Conservation (phyloP, 2,329 filamentous ascomycete genomes). For the Capronia coronata region DNA sequence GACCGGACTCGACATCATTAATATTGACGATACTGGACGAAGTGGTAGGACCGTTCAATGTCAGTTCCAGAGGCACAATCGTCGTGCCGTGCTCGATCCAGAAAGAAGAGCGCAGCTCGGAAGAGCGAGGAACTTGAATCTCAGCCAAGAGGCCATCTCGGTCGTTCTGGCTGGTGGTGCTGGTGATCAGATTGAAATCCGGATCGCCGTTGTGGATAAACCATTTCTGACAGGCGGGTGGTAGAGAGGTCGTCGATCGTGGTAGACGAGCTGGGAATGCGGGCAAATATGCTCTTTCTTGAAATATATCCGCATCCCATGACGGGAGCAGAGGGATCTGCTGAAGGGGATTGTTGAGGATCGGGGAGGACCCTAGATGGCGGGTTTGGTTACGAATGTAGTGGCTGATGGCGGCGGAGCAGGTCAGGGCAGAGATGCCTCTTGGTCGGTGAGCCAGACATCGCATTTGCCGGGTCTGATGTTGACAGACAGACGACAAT, state of each 20-base stretch:
- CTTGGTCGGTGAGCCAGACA: conserved; percentile 3
- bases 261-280: conserved; percentile 50
- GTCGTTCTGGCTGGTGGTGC: neutral
- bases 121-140: conserved; percentile 13
- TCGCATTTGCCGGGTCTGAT: conserved; percentile 10
- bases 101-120: conserved; percentile 21
- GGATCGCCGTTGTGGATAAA: conserved; percentile 38
- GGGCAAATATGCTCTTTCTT: conserved; percentile 47
- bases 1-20: too few species aligned
- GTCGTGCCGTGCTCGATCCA: conserved; percentile 40
- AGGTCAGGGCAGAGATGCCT: conserved; percentile 3
- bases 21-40: too few species aligned
- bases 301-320: conserved; percentile 45
- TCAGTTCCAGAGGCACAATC: conserved; percentile 56
- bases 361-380: neutral
- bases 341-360: neutral
- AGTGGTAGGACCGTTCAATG: too few species aligned
- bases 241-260: conserved; percentile 36
- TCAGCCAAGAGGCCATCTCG: neutral
- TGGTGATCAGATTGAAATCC: conserved; percentile 1
- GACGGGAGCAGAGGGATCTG: conserved; percentile 30
- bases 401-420: neutral
- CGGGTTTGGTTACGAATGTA: neutral
- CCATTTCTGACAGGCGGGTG: conserved; percentile 56
- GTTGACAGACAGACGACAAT: too few species aligned